These are phyloP conservation scores for Aspergillus incahuasiensis DNA, from an alignment of 495 filamentous ascomycete genomes.

Conservation along the genomic window DNA sequence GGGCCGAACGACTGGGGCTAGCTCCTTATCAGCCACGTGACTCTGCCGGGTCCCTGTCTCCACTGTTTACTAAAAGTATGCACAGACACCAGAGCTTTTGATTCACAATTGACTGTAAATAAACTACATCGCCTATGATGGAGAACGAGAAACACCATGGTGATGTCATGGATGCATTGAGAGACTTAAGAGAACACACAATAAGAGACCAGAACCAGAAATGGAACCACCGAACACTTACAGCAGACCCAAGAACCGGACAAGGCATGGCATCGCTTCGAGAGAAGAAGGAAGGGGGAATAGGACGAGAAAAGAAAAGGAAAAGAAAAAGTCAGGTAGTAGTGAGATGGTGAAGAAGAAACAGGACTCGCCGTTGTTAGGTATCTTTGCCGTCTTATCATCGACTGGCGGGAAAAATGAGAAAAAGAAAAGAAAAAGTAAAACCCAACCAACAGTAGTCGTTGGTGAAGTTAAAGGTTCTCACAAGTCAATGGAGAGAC, in stretches of 20 bases:
- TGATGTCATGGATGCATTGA: conserved; percentile 4
- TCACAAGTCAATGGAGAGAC: conserved; percentile 15
- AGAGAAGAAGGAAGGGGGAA: conserved; percentile 1
- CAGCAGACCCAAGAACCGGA: neutral
- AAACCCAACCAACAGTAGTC: conserved; percentile 12
- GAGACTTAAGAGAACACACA: neutral
- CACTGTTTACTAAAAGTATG: neutral
- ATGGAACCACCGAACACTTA: conserved; percentile 10
- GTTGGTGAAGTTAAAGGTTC: neutral
- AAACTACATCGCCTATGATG: conserved; percentile 17
- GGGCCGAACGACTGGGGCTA: neutral
- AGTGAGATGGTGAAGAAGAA: conserved; percentile 16
- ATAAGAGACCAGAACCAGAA: conserved; percentile 1
- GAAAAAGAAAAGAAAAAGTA: conserved; percentile 17
- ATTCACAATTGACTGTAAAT: conserved; percentile 8
- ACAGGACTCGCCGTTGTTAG: conserved; percentile 27
- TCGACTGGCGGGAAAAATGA: conserved; percentile 26
- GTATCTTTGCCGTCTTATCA: conserved; percentile 36
- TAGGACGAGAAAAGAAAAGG: conserved; percentile 16
- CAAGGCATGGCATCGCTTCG: conserved; percentile 13
- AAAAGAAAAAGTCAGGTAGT: conserved; percentile 11
- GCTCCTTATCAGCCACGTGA: neutral
- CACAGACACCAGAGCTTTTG: conserved; percentile 1
- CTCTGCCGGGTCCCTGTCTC: neutral
- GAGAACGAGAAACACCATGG: conserved; percentile 9